These are phyloP conservation scores for Penicillium psychrofluorescens DNA, from an alignment of 495 filamentous ascomycete species.

Conservation along the genomic window DNA sequence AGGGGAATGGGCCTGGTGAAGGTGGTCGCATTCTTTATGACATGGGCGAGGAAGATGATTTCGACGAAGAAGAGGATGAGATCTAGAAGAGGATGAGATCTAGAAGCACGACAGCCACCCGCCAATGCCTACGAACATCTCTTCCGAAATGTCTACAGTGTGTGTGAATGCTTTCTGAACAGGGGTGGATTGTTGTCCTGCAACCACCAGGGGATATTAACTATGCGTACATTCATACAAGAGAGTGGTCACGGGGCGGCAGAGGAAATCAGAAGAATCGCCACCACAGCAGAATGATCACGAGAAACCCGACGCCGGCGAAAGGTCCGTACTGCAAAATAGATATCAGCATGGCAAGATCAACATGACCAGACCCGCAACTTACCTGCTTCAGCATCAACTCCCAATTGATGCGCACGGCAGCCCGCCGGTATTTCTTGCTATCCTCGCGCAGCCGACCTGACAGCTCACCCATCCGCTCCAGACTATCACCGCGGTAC, in stretches of 20 bases:
- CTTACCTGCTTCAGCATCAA: constrained; percentile 82
- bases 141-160: too few relatives aligned
- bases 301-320: constrained; percentile 66
- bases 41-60: constrained; percentile 95
- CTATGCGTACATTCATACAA: constrained; percentile 40
- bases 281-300: constrained; percentile 84
- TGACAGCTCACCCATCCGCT: constrained; percentile 95
- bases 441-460: constrained; percentile 81
- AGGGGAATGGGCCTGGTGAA: constrained; percentile 66
- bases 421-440: constrained; percentile 85
- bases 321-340: constrained; percentile 72
- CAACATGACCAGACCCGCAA: not conserved
- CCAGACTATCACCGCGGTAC: constrained; percentile 89
- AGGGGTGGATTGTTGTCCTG: constrained; percentile 29
- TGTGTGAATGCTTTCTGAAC: constrained; percentile 5
- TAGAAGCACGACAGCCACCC: not conserved
- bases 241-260: not conserved
- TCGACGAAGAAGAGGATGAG: constrained; percentile 98
- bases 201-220: constrained; percentile 31
- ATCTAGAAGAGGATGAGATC: constrained; percentile 56
- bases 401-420: constrained; percentile 98
- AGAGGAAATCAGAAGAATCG: constrained; percentile 64
- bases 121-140: not conserved
- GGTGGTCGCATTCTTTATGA: constrained; percentile 91
- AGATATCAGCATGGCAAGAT: constrained; percentile 10